Evolutionary conservation across 2,329 filamentous ascomycete species (phyloP).

Genomic region (Hypoxylon sp.): DNA sequence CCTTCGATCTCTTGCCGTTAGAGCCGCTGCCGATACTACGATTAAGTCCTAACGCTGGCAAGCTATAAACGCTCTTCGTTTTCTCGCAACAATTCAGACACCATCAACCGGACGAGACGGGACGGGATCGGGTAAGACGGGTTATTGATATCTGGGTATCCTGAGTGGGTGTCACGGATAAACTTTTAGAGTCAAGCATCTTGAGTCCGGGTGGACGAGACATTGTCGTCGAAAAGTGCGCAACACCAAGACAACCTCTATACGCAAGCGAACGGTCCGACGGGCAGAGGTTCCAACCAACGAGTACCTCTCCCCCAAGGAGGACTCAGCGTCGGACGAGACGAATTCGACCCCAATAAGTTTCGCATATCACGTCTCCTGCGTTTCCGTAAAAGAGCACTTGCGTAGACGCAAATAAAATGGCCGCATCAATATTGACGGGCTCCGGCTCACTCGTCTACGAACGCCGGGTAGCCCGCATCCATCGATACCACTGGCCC

Average conservation of each 20-base stretch:
- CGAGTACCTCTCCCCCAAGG: background rate
- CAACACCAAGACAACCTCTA: background rate
- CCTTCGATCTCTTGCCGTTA: constrained; percentile 11
- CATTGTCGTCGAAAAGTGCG: background rate
- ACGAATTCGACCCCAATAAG: background rate
- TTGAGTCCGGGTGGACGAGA: background rate
- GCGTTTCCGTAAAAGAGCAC: background rate
- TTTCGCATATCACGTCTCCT: background rate
- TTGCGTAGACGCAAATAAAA: constrained; percentile 36
- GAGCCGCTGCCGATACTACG: constrained; percentile 28
- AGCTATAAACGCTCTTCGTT: constrained; percentile 16
- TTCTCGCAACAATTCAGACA: background rate
- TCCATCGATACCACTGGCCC: constrained; percentile 77
- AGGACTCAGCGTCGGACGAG: background rate
- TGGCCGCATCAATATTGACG: constrained; percentile 55
- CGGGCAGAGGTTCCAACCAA: background rate
- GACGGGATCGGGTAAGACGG: constrained; percentile 1
- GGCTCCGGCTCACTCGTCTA: constrained; percentile 59
- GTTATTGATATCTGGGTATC: background rate
- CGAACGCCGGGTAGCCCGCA: constrained; percentile 59
- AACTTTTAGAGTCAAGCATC: background rate
- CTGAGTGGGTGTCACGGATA: background rate
- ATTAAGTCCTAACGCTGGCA: constrained; percentile 15
- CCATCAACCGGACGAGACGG: constrained; percentile 4
- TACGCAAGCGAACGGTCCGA: background rate